Percentiles rank a stretch among this genome's conserved stretches.
phyloP scores from a whole-genome alignment of 2,329 filamentous ascomycete species.

The Ceratocystis cacaofunesta region DNA sequence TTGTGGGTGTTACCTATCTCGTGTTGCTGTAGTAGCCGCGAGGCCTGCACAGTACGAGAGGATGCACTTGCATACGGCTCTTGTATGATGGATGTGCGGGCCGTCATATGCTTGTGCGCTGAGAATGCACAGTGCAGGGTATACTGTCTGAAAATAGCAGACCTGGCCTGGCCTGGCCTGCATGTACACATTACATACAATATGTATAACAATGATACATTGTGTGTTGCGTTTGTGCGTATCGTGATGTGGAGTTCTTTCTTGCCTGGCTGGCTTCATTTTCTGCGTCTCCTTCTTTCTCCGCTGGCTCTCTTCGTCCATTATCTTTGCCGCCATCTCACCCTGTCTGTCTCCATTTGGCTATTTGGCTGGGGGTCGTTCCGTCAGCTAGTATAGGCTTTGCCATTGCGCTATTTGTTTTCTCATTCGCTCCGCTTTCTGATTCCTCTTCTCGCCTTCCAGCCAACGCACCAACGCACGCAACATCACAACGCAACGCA shows the following conservation, averaged over 20 bases:
- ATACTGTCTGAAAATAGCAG: no score
- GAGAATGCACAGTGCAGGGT: no score
- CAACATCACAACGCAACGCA: background rate
- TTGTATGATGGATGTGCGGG: background rate
- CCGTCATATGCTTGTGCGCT: no score
- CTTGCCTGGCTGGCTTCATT: background rate
- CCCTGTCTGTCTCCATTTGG: slow-evolving; percentile 1
- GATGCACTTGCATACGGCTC: background rate
- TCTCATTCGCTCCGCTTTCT: background rate
- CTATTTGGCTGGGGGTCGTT: background rate
- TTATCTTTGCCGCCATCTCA: background rate
- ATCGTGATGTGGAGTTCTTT: no score
- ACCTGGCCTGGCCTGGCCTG: no score
- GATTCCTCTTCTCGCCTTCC: background rate
- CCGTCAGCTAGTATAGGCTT: background rate
- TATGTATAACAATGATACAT: no score
- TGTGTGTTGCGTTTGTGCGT: no score
- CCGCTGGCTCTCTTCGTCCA: background rate
- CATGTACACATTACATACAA: no score
- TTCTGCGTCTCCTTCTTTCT: background rate
- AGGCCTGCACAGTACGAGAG: background rate
- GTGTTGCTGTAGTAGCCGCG: background rate
- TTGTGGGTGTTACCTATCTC: background rate
- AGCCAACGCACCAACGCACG: background rate
- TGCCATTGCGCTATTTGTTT: background rate